Base-by-base conservation (phyloP, 495 filamentous ascomycete species). In the Friedmanniomyces simplex region DNA sequence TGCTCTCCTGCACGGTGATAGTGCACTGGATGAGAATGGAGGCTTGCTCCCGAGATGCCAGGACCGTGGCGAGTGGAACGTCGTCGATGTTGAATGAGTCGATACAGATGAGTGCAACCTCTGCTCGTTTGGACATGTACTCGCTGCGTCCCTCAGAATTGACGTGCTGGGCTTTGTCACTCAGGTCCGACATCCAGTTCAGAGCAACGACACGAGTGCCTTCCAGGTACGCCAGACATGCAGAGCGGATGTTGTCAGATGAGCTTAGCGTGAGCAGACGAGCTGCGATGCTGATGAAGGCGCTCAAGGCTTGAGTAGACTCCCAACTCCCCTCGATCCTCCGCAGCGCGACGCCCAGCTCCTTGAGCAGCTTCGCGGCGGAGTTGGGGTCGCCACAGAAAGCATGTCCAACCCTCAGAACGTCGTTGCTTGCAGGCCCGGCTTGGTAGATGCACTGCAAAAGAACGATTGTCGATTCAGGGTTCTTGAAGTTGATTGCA, bases 271-370 rank as follows among this genome's bases (percentile, higher is more conserved):
- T 52, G 1, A 65, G 54, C 22, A 66, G 18, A 21, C 60, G 45
- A 22, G 21, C 5, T 5, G 52, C 37, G 16, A 67, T 41, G 13
- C 43, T 45, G 13, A 62, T 45, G 28, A 61, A 58, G 22, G 28
- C 53, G 20, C 47, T 41, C 1, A 67, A 16, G 0, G 63, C 50
- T 20, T 58, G 32, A 45, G 50, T 52, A 7, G 58, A 54, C 26
- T 67, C 55, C 65, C 66, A 66, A 37, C 65, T 66, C 30, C 54
- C 59, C 20, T 51, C 46, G 11, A 63, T 37, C 50, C 52, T 45
- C 13, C 20, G 25, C 12, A 60, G 16, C 12, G 58, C 52, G 1
- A 12, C 24, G 0, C 46, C 3, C 1, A 67, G 32, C 32, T 57
- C 45, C 3, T 49, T 24, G 0, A 64, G 10, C 7, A 66, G 6